phyloP scores from a whole-genome alignment of 805 yeast species.

The Scheffersomyces lignosus region DNA sequence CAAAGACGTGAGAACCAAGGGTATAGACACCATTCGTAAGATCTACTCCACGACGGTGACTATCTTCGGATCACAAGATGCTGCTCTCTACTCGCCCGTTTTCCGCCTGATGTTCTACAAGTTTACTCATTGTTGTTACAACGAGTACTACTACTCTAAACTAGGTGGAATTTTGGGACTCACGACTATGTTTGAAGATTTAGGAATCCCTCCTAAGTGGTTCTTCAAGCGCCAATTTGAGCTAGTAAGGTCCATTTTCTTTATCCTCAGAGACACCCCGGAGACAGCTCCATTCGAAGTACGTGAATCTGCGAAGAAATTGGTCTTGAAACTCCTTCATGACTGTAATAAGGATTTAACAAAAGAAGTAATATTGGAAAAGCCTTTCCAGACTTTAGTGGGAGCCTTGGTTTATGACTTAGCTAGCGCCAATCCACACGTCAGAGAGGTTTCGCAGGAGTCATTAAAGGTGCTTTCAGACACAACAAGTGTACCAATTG shows the following conservation, averaged over 20 bases:
- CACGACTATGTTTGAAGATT: constrained; percentile 65
- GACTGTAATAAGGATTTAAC: constrained; percentile 64
- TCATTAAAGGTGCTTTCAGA: constrained; percentile 69
- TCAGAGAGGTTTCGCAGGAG: constrained; percentile 77
- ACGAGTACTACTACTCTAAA: constrained; percentile 81
- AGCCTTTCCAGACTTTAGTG: constrained; percentile 76
- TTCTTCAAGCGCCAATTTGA: constrained; percentile 79
- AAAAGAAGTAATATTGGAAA: constrained; percentile 61
- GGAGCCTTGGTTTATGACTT: constrained; percentile 92
- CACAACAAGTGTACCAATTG: constrained; percentile 65
- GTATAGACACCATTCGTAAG: constrained; percentile 61
- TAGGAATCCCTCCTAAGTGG: constrained; percentile 69
- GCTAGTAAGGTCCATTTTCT: constrained; percentile 80
- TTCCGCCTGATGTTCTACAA: constrained; percentile 75
- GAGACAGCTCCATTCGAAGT: constrained; percentile 83
- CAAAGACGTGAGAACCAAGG: constrained; percentile 67
- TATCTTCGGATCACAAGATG: constrained; percentile 66
- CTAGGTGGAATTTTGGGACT: constrained; percentile 89
- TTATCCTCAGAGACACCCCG: constrained; percentile 87
- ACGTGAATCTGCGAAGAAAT: constrained; percentile 63
- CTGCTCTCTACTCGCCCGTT: constrained; percentile 70
- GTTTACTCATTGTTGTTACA: constrained; percentile 89
- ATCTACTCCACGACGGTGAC: constrained; percentile 61
- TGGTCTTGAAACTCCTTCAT: constrained; percentile 62
- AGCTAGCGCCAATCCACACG: constrained; percentile 82